These are phyloP conservation scores for Globisporangium okanoganense DNA, from an alignment of 352 stramenopile species.

Conservation along the genomic window DNA sequence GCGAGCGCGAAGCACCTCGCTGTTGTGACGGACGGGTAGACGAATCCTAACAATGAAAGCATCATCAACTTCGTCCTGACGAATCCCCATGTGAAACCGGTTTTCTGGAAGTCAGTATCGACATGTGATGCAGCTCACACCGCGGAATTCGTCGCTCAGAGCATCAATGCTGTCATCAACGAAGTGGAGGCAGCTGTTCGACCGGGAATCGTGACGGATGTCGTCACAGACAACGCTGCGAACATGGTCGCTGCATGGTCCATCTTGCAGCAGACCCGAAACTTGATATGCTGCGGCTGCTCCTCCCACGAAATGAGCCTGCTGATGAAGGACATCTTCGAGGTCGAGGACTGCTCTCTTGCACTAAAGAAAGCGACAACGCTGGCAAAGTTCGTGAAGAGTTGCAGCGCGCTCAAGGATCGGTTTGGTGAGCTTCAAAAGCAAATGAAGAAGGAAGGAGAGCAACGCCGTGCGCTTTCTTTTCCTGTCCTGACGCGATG, in stretches of 20 bases:
- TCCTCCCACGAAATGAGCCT: no score
- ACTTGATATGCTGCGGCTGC: no score
- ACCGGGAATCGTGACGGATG: no score
- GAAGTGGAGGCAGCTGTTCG: slow-evolving; percentile 39
- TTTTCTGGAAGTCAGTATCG: no score
- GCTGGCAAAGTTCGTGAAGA: slow-evolving; percentile 30
- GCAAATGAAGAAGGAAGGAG: neutral
- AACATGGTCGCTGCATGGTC: no score
- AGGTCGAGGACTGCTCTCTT: no score
- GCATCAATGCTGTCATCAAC: slow-evolving; percentile 93
- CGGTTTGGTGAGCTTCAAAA: neutral
- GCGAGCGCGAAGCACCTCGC: neutral
- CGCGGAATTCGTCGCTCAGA: no score
- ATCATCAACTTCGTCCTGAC: neutral
- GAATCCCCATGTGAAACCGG: neutral
- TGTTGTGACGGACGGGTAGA: neutral
- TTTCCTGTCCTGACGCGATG: neutral
- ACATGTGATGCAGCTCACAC: no score
- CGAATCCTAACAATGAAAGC: neutral
- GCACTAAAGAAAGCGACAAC: no score
- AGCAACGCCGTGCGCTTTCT: neutral
- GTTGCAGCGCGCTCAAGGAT: neutral
- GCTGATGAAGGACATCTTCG: no score
- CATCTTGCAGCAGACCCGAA: no score
- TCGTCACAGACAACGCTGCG: no score